Conservation (phyloP, 176 grass and related monocot genomes). For the Bothriochloa decipiens region DNA sequence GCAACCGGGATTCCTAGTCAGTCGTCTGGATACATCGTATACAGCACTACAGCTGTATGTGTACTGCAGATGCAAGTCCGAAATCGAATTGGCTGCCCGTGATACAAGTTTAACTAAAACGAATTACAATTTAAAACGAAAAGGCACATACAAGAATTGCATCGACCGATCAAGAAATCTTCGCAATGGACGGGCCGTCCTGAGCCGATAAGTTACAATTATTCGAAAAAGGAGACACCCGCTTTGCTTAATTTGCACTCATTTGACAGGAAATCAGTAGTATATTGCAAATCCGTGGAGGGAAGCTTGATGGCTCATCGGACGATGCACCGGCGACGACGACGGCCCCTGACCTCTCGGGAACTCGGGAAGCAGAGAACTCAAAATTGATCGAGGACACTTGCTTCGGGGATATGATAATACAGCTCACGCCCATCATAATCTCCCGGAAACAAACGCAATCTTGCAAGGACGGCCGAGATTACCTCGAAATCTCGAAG, state of each 20-base stretch:
- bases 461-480: not conserved
- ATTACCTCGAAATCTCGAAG: not conserved
- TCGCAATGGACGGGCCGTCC: not conserved
- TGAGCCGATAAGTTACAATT: not conserved
- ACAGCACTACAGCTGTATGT: too few species aligned
- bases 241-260: not conserved
- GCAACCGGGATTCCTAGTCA: too few species aligned
- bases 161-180: too few species aligned
- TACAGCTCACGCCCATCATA: too few species aligned
- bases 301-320: conserved; percentile 3
- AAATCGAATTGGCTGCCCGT: too few species aligned
- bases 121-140: too few species aligned
- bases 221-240: not conserved
- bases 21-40: too few species aligned
- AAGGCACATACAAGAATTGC: too few species aligned
- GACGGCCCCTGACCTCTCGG: not conserved
- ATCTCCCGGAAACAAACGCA: not conserved
- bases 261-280: conserved; percentile 32
- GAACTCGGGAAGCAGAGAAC: not conserved
- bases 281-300: not conserved
- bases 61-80: not conserved
- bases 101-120: too few species aligned
- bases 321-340: not conserved
- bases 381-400: not conserved
- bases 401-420: not conserved